Conservation (phyloP, 2,329 filamentous ascomycete genomes). For the Sporothrix brunneoviolacea region DNA sequence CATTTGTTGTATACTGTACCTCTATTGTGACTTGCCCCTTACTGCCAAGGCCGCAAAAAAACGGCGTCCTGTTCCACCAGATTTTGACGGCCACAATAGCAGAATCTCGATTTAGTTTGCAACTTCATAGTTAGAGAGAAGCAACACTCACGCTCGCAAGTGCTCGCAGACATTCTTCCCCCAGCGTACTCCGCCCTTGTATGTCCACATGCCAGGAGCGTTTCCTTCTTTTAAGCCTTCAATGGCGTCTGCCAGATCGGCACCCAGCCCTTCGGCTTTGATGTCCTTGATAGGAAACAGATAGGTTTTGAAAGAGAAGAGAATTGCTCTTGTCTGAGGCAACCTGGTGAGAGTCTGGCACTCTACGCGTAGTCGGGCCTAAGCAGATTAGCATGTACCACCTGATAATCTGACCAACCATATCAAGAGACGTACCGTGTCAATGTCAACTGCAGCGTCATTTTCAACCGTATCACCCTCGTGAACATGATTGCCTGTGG, state of each 20-base stretch:
- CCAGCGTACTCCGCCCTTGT: conserved; percentile 45
- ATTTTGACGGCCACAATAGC: no score
- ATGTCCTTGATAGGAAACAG: conserved; percentile 42
- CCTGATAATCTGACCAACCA: no score
- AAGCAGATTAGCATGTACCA: not conserved
- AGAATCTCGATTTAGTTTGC: no score
- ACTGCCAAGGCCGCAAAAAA: no score
- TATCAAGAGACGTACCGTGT: conserved; percentile 31
- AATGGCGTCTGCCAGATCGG: conserved; percentile 43
- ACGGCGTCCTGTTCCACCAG: no score
- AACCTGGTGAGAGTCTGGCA: conserved; percentile 46
- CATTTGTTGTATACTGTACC: no score
- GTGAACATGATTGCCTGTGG: conserved; percentile 31
- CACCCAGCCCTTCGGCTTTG: conserved; percentile 42
- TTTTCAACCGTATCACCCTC: conserved; percentile 27
- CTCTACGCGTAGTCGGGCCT: conserved; percentile 40
- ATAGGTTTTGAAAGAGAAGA: conserved; percentile 53
- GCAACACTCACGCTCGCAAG: conserved; percentile 29
- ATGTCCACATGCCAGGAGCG: conserved; percentile 46
- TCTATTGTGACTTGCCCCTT: no score
- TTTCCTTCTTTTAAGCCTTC: conserved; percentile 45
- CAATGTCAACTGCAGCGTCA: conserved; percentile 33
- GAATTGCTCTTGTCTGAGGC: conserved; percentile 37
- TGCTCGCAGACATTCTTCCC: conserved; percentile 40
- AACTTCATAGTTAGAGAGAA: not conserved